Conservation (phyloP, 768 basidiomycete genomes). For the Xerocomus brunneocitrinus region DNA sequence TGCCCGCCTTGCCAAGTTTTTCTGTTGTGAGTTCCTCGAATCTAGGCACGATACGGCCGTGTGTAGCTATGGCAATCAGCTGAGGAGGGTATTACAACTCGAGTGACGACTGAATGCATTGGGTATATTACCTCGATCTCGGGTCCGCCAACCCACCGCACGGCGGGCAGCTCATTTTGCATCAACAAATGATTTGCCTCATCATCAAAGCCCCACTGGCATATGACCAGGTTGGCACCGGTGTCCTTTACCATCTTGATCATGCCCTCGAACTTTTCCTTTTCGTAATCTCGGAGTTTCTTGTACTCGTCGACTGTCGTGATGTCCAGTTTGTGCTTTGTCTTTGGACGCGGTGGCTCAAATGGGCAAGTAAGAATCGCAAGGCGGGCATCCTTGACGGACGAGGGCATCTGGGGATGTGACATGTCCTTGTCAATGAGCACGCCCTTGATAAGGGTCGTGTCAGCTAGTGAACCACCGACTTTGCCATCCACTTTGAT, state of each 20-base stretch:
- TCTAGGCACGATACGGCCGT: constrained; percentile 95
- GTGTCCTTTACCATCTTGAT: constrained; percentile 94
- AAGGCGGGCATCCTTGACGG: constrained; percentile 81
- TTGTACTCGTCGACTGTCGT: constrained; percentile 95
- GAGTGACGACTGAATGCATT: not conserved
- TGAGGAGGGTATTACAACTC: constrained; percentile 26
- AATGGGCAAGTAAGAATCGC: constrained; percentile 99
- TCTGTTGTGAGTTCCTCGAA: constrained; percentile 92
- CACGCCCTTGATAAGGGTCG: constrained; percentile 91
- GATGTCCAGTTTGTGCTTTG: constrained; percentile 98
- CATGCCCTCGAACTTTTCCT: constrained; percentile 95
- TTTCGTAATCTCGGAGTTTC: constrained; percentile 91
- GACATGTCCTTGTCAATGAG: constrained; percentile 99
- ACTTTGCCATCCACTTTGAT: constrained; percentile 99
- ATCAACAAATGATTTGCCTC: constrained; percentile 97
- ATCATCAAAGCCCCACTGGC: constrained; percentile 99
- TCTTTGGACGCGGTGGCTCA: constrained; percentile 98
- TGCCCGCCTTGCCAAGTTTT: constrained; percentile 90
- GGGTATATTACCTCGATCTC: constrained; percentile 80
- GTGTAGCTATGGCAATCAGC: constrained; percentile 97
- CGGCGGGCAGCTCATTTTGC: constrained; percentile 96
- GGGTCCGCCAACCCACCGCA: constrained; percentile 98
- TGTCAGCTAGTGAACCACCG: constrained; percentile 94
- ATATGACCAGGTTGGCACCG: constrained; percentile 97
- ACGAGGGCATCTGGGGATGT: constrained; percentile 94